A percentile compares a stretch with the other conserved stretches of the same genome.
These are phyloP conservation scores for Protomyces lactucae-debilis DNA, from an alignment of 1,139 yeast species.

Conservation along the genomic window DNA sequence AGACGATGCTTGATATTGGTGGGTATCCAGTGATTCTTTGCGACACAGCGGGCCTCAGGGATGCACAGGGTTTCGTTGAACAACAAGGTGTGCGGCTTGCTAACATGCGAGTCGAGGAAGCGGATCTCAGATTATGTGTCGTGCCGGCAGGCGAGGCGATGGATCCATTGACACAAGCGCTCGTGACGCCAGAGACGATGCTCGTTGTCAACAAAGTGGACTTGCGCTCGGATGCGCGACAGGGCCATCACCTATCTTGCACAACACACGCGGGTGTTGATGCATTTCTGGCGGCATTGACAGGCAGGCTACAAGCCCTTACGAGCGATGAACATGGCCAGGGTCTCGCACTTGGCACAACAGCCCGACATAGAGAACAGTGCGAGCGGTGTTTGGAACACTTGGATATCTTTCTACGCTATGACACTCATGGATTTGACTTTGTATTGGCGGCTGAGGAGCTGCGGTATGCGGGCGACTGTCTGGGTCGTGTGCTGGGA, in stretches of 20 bases:
- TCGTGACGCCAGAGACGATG: slow-evolving; percentile 32
- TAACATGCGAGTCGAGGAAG: slow-evolving; percentile 50
- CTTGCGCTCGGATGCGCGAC: slow-evolving; percentile 9
- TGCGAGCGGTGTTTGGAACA: slow-evolving; percentile 10
- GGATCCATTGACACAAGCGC: slow-evolving; percentile 31
- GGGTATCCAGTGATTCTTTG: slow-evolving; percentile 82
- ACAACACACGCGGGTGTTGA: not conserved
- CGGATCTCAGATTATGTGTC: slow-evolving; percentile 59
- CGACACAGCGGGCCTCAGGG: slow-evolving; percentile 89
- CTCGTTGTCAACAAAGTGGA: slow-evolving; percentile 32
- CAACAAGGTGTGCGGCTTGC: slow-evolving; percentile 80
- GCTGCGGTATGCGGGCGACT: slow-evolving; percentile 68
- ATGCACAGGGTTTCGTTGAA: slow-evolving; percentile 55
- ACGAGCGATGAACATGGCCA: slow-evolving; percentile 33
- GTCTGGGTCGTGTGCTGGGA: slow-evolving; percentile 89
- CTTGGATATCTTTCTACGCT: slow-evolving; percentile 1
- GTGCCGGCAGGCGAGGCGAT: slow-evolving; percentile 45
- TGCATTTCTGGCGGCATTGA: slow-evolving; percentile 25
- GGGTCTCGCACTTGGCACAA: slow-evolving; percentile 31
- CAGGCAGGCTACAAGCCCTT: slow-evolving; percentile 12
- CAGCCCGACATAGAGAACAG: slow-evolving; percentile 19
- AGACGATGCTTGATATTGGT: slow-evolving; percentile 70
- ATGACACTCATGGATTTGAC: slow-evolving; percentile 41
- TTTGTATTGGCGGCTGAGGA: slow-evolving; percentile 79
- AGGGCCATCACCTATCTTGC: not conserved